Conservation (phyloP, 2,329 filamentous ascomycete genomes). For the Pseudogymnoascus sp. region DNA sequence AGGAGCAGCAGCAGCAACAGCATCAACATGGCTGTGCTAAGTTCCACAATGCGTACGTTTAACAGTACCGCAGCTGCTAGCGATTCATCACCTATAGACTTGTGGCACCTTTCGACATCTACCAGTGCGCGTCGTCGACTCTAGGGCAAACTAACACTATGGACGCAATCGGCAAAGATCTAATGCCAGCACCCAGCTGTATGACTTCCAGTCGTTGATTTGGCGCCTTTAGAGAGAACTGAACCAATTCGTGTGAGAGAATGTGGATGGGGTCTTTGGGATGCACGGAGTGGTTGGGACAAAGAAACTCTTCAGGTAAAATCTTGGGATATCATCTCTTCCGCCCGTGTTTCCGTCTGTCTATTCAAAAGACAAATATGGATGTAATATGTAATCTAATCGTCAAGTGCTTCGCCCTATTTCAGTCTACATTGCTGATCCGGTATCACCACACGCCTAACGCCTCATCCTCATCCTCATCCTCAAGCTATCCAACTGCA, state of each 20-base stretch:
- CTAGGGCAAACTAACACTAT: too few relatives aligned
- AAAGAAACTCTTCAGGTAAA: neutral
- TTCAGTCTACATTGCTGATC: constrained; percentile 1
- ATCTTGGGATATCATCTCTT: neutral
- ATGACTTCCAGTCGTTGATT: neutral
- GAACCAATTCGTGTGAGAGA: neutral
- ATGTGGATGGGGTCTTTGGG: neutral
- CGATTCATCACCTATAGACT: too few relatives aligned
- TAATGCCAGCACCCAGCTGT: neutral
- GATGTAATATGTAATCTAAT: neutral
- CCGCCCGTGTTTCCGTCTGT: neutral
- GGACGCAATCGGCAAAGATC: too few relatives aligned
- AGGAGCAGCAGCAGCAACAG: too few relatives aligned
- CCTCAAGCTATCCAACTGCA: neutral
- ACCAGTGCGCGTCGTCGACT: too few relatives aligned
- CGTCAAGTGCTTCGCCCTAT: neutral
- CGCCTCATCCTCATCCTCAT: neutral
- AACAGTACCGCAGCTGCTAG: too few relatives aligned
- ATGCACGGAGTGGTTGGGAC: neutral
- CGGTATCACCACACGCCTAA: neutral
- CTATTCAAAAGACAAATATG: neutral
- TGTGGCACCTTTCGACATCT: too few relatives aligned
- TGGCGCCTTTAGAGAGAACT: neutral
- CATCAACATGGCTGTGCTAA: too few relatives aligned
- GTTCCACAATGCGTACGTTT: too few relatives aligned